phyloP scores from a whole-genome alignment of 306 rosid genomes.

The Mimosa bimucronata region DNA sequence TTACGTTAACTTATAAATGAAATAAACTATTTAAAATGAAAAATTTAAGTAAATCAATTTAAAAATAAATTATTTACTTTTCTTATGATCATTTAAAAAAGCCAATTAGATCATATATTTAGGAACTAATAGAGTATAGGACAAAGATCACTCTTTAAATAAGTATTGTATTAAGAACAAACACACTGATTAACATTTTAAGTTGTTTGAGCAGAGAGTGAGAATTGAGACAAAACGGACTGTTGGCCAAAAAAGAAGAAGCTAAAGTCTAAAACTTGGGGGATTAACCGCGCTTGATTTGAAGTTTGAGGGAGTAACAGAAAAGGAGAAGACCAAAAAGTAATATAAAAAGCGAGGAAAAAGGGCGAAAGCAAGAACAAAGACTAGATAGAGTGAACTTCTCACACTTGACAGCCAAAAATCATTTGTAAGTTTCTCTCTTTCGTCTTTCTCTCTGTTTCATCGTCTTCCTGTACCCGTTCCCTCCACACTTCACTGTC shows the following conservation, averaged over 20 bases:
- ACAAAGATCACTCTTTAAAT: no score
- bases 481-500: not conserved
- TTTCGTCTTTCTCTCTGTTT: constrained; percentile 39
- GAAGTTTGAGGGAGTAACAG: constrained; percentile 19
- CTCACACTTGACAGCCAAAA: constrained; percentile 25
- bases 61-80: no score
- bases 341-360: constrained; percentile 25
- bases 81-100: no score
- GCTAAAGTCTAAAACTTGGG: not conserved
- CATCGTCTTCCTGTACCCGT: constrained; percentile 28
- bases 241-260: not conserved
- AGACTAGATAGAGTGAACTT: not conserved
- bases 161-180: no score
- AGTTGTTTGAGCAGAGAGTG: no score
- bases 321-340: constrained; percentile 12
- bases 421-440: constrained; percentile 9
- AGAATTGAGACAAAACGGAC: no score
- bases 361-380: constrained; percentile 26
- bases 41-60: no score
- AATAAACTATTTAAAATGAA: no score
- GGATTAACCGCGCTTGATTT: constrained; percentile 33
- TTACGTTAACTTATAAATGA: no score
- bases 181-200: no score
- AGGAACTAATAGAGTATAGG: no score
- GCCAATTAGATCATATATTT: no score